phyloP scores from a whole-genome alignment of 352 stramenopile species.

The Blastocystis sp. region DNA sequence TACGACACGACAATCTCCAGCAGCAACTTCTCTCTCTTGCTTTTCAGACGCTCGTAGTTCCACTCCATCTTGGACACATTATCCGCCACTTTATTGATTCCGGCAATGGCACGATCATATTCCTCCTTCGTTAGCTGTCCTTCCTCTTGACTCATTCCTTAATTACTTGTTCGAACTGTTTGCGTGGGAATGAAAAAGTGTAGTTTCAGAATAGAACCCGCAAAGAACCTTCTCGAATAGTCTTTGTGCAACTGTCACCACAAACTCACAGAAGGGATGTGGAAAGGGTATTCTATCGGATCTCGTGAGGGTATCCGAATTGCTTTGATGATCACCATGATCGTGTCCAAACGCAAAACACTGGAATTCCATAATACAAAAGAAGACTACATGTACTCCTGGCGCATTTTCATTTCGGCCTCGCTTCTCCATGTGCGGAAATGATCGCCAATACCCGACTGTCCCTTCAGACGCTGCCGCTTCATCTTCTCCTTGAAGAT shows the following conservation, averaged over 20 bases:
- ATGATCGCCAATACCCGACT: conserved; percentile 79
- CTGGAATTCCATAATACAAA: neutral
- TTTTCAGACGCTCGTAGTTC: conserved; percentile 36
- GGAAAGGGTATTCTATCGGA: neutral
- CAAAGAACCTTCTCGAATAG: neutral
- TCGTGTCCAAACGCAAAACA: neutral
- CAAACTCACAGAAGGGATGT: conserved; percentile 11
- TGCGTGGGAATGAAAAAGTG: neutral
- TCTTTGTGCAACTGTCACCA: neutral
- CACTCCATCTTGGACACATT: conserved; percentile 30
- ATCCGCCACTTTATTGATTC: conserved; percentile 7
- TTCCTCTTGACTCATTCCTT: conserved; percentile 40
- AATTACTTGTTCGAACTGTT: neutral
- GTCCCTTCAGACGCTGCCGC: conserved; percentile 76
- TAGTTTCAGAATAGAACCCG: neutral
- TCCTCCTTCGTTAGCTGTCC: conserved; percentile 2
- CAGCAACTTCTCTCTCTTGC: conserved; percentile 54
- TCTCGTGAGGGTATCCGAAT: neutral
- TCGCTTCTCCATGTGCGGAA: conserved; percentile 79
- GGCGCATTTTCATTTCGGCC: conserved; percentile 78
- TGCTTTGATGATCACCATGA: neutral
- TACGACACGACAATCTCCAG: conserved; percentile 44
- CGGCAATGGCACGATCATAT: conserved; percentile 17
- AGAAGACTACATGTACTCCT: conserved; percentile 77
- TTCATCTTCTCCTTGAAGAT: conserved; percentile 78